Base-by-base conservation (phyloP, 805 yeast genomes). In the Vanderwaltozyma verrucispora region DNA sequence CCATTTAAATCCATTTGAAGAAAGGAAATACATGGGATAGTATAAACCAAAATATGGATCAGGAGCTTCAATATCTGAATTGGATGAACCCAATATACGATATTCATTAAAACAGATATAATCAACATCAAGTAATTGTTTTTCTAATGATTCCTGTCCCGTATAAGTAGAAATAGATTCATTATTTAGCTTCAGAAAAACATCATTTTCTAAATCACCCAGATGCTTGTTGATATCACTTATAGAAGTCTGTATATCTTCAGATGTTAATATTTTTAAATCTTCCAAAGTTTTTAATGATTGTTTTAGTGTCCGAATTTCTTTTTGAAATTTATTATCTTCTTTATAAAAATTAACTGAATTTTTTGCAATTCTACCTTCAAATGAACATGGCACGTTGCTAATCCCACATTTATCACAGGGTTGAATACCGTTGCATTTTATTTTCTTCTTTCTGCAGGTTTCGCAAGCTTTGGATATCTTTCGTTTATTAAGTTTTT, bases 361-460 rank as follows among this genome's bases (percentile, higher is more conserved):
- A 17, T 27, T 29, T 13, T 25, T 23, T 1, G 11, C 11, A 6
- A 11, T n/a, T n/a, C 23, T 23, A n/a, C 16, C 12, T 16, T 18
- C 25, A 26, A 36, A 36, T 11, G 21, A 16, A 29, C 50, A 47
- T 30, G 30, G 35, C 24, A 45, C 19, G 23, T 32, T 32, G 26
- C 49, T 40, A 13, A 39, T 18, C 8, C 37, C 40, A 51, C 81
- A 75, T 6, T 68, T 63, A 5, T 43, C 40, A 43, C 81, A 75
- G 9, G 80, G 80, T 30, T 44, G 45, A 13, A 63, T 59, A 5
- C 79, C 79, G 35, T 74, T 65, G 50, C 81, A 75, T 46, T 75
- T 75, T 40, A 72, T 71, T 52, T 75, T 74, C 42, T 71, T 75
- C 27, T 61, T 56, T 39, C 75, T 60, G 51, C 81, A 75, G 17